A percentile compares a stretch with the other conserved stretches of the same genome.
phyloP scores from a whole-genome alignment of 495 filamentous ascomycete genomes.

The Penicillium coprophilum region DNA sequence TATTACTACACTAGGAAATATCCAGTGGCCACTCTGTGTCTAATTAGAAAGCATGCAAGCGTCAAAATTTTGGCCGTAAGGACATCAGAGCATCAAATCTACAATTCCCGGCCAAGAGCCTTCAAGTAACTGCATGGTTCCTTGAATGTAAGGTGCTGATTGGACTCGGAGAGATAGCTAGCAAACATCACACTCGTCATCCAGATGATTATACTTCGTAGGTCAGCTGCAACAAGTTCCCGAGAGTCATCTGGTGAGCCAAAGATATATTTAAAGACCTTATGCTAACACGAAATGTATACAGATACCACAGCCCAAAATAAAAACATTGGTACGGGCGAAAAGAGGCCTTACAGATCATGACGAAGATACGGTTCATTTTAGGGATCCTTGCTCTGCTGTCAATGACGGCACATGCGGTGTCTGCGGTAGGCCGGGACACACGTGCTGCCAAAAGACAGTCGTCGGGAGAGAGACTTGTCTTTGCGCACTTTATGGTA shows the following conservation, averaged over 20 bases:
- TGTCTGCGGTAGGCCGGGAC: background rate
- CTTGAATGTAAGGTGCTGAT: background rate
- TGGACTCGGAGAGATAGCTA: background rate
- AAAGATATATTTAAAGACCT: background rate
- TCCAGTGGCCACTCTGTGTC: background rate
- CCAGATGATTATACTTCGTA: background rate
- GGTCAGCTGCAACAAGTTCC: slow-evolving; percentile 4
- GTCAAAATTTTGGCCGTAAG: background rate
- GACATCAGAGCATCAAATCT: background rate
- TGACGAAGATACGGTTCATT: background rate
- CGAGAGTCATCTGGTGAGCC: background rate
- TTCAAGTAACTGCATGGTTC: background rate
- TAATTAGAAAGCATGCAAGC: background rate
- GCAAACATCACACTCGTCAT: background rate
- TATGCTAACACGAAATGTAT: background rate
- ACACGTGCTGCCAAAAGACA: background rate
- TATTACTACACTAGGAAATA: background rate
- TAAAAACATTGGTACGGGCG: background rate
- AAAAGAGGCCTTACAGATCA: background rate
- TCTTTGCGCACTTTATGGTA: slow-evolving; percentile 63
- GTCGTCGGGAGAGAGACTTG: slow-evolving; percentile 35
- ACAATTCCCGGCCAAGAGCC: no score
- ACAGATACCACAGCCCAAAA: background rate
- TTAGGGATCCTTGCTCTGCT: background rate
- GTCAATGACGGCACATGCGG: background rate